Conservation (phyloP, 2,329 filamentous ascomycete genomes). For the Decorospora gaudefroyi region DNA sequence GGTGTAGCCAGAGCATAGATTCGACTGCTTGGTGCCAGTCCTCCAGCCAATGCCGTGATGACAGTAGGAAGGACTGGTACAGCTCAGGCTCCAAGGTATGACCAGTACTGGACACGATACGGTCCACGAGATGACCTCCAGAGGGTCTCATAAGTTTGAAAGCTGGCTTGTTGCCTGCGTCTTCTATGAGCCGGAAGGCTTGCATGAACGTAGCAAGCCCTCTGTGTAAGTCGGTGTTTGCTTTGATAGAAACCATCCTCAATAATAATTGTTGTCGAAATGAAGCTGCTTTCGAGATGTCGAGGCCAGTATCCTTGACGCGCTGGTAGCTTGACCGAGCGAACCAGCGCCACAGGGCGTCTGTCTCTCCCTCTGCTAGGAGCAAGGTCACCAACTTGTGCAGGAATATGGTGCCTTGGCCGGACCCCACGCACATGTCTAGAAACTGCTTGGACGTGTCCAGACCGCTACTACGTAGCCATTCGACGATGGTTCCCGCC, state of each 20-base stretch:
- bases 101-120: conserved; percentile 23
- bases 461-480: conserved; percentile 37
- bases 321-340: conserved; percentile 23
- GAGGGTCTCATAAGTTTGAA: conserved; percentile 25
- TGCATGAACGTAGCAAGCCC: conserved; percentile 34
- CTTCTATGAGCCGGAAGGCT: conserved; percentile 25
- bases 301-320: conserved; percentile 24
- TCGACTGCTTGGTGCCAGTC: conserved; percentile 29
- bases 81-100: conserved; percentile 16
- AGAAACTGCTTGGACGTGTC: conserved; percentile 39
- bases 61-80: conserved; percentile 35
- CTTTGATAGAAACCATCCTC: conserved; percentile 27
- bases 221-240: conserved; percentile 17
- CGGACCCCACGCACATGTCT: conserved; percentile 17
- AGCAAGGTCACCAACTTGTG: conserved; percentile 29
- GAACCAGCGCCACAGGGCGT: conserved; percentile 40
- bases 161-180: conserved; percentile 12
- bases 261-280: conserved; percentile 34
- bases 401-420: conserved; percentile 18
- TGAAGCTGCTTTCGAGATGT: conserved; percentile 8
- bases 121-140: conserved; percentile 33
- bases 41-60: conserved; percentile 29
- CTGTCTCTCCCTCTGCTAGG: conserved; percentile 26
- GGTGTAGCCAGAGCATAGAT: conserved; percentile 38
- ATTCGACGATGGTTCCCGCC: conserved; percentile 33